phyloP scores from a whole-genome alignment of 75 land plant species.

The Cryptomeria japonica region DNA sequence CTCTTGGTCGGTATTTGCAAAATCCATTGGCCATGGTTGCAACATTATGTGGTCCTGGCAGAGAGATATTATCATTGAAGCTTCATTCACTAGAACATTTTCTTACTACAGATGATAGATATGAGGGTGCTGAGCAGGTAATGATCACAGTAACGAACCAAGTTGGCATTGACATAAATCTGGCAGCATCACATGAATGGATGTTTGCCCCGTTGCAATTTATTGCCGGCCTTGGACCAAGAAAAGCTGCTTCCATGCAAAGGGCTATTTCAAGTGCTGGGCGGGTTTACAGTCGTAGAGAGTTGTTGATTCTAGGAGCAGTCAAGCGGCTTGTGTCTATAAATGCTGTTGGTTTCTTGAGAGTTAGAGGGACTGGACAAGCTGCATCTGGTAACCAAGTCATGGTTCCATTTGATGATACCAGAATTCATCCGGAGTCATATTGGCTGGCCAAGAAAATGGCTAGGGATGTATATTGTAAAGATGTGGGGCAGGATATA shows the following conservation, averaged over 20 bases:
- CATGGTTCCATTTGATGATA: conserved; percentile 89
- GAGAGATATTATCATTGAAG: conserved; percentile 88
- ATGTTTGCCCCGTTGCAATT: conserved; percentile 89
- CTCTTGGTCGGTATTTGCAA: conserved; percentile 91
- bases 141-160: conserved; percentile 92
- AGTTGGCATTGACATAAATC: conserved; percentile 83
- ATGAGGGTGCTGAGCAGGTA: conserved; percentile 79
- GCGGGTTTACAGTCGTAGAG: conserved; percentile 69
- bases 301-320: conserved; percentile 57
- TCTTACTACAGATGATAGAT: conserved; percentile 80
- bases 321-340: conserved; percentile 78
- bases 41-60: conserved; percentile 85
- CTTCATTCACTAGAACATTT: conserved; percentile 66
- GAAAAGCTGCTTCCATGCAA: conserved; percentile 86
- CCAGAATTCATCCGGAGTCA: conserved; percentile 95
- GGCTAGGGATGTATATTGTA: conserved; percentile 73
- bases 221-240: conserved; percentile 88
- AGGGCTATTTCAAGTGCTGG: conserved; percentile 76
- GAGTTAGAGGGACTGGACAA: conserved; percentile 84
- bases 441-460: conserved; percentile 78
- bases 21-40: conserved; percentile 95
- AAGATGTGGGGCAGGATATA: conserved; percentile 39
- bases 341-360: conserved; percentile 82
- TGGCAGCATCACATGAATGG: conserved; percentile 95
- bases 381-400: conserved; percentile 69